Evolutionary conservation across 108 stramenopile species (phyloP).

Genomic region (Cylindrotheca fusiformis): DNA sequence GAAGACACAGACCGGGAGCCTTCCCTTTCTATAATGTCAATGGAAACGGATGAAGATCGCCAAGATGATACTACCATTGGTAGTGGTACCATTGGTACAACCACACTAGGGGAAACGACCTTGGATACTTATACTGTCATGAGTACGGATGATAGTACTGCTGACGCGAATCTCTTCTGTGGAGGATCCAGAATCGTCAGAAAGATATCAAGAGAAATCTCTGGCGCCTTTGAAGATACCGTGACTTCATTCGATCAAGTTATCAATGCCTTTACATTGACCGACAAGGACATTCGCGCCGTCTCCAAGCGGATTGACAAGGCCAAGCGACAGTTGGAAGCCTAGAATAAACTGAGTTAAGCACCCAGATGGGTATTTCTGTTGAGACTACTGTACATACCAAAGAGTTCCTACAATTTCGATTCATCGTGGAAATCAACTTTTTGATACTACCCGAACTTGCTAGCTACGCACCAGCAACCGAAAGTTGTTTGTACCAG

Average conservation of each 20-base stretch:
- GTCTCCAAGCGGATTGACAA: slow-evolving; percentile 49
- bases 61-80: slow-evolving; percentile 9
- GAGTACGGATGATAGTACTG: background rate
- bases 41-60: slow-evolving; percentile 15
- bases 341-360: too few species aligned
- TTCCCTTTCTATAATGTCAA: background rate
- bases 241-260: slow-evolving; percentile 47
- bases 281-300: slow-evolving; percentile 50
- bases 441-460: too few species aligned
- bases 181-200: slow-evolving; percentile 13
- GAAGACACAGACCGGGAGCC: slow-evolving; percentile 6
- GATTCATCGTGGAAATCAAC: too few species aligned
- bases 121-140: slow-evolving; percentile 3
- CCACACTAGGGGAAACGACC: slow-evolving; percentile 3
- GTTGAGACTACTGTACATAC: too few species aligned
- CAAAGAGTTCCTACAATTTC: too few species aligned
- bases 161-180: background rate
- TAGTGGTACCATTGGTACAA: slow-evolving; percentile 4
- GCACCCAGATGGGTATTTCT: too few species aligned
- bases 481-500: too few species aligned
- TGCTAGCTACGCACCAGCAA: too few species aligned
- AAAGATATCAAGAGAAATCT: slow-evolving; percentile 31
- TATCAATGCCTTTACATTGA: slow-evolving; percentile 54
- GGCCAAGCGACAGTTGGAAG: slow-evolving; percentile 44
- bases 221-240: slow-evolving; percentile 52